Evolutionary conservation across 148 eudicot species (phyloP), one percentile per base, ranked within the genome.

Genomic region (Rhododendron henanense): DNA sequence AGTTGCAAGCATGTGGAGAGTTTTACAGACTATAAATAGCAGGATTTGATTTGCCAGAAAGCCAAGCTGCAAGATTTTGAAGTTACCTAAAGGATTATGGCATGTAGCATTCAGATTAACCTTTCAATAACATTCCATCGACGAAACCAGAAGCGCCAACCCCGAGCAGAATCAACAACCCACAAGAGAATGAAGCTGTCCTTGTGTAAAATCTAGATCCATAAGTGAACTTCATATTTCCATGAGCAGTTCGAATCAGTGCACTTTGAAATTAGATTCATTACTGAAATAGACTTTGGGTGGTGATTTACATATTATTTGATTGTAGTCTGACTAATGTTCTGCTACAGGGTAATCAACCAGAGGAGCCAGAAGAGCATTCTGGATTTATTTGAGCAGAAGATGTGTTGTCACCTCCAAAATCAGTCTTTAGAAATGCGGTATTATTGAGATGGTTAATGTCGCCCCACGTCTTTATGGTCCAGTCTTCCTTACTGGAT

Each of bases 381-480:
- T 45, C 39, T 14, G 39, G 81, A 33, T 6, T 50, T 23, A 50
- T 18, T 28, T 82, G 90, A 83, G 91, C 91, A 19, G 93, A 89
- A 59, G 65, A 19, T 82, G 87, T 77, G 63, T 88, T 74, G 88
- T 90, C 93, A 48, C 95, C 93, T 31, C 95, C 95, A 82, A 90
- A 86, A 50, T 85, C 93, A 0, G 89, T 86, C 85, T 89, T 84
- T 6, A 91, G 87, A 82, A 88, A 87, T 2, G 82, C 86, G 11
- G 88, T 84, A 84, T 88, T 73, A 19, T 75, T 88, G 51, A 93
- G 93, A 86, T 93, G 95, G 84, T 84, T 88, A 65, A 86, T 55
- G 83, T 93, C 95, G 35, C 89, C 89, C 95, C 95, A 93, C 31
- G 89, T 79, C 85, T 90, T 88, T 47, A 92, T 83, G n/a, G 90